These are phyloP conservation scores for Kodamaea kaohsiungensis DNA, from an alignment of 805 yeast species.

Conservation along the genomic window DNA sequence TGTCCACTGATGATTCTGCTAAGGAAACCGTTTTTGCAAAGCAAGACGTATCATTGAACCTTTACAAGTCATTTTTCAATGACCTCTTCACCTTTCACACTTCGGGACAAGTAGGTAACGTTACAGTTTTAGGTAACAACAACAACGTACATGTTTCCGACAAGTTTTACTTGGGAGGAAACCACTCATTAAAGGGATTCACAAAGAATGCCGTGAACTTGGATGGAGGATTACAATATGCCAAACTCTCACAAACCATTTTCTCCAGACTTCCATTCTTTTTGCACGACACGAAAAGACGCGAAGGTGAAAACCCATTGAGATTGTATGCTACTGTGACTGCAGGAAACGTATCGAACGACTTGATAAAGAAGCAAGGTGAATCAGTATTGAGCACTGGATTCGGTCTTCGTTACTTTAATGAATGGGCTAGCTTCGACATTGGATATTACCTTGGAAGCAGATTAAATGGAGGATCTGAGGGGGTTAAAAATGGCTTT, in stretches of 20 bases:
- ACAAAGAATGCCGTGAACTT: conserved; percentile 68
- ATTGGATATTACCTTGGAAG: conserved; percentile 38
- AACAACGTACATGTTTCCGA: conserved; percentile 63
- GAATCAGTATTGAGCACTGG: conserved; percentile 31
- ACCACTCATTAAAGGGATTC: conserved; percentile 70
- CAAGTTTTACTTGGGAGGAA: conserved; percentile 82
- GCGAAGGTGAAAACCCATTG: conserved; percentile 31
- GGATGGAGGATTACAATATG: conserved; percentile 68
- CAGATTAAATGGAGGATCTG: conserved; percentile 19
- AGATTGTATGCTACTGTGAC: conserved; percentile 61
- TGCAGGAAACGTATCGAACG: conserved; percentile 58
- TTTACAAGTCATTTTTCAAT: conserved; percentile 44
- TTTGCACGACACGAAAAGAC: conserved; percentile 3
- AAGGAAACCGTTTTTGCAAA: conserved; percentile 34
- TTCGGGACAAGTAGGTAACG: conserved; percentile 55
- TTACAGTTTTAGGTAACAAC: conserved; percentile 35
- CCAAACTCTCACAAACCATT: conserved; percentile 58
- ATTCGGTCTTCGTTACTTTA: conserved; percentile 39
- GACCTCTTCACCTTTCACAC: conserved; percentile 51
- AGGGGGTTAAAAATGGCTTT: conserved; percentile 40
- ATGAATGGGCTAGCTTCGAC: conserved; percentile 42
- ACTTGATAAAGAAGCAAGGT: conserved; percentile 23
- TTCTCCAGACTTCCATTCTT: conserved; percentile 60
- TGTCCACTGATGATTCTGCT: conserved; percentile 22
- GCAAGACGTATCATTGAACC: conserved; percentile 27